Evolutionary conservation across 148 eudicot genomes (phyloP).

Genomic region (Camellia granthamiana): DNA sequence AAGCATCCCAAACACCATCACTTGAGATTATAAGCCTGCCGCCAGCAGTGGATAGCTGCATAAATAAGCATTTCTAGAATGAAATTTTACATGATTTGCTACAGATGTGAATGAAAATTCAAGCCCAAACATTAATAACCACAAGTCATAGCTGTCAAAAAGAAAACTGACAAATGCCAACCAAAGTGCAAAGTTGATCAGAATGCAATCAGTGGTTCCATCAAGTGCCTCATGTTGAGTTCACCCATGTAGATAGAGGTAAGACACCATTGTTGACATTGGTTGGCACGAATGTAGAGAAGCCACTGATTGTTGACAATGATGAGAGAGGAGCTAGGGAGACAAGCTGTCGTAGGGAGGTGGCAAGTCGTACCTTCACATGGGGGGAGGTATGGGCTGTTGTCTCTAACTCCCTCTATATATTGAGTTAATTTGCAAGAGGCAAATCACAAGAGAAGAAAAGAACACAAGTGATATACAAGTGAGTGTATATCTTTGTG

Average conservation of each 20-base stretch:
- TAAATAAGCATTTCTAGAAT: neutral
- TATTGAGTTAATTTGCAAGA: too few relatives aligned
- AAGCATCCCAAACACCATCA: constrained; percentile 99
- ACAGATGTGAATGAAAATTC: neutral
- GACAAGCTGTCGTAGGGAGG: too few relatives aligned
- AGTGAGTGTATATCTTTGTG: too few relatives aligned
- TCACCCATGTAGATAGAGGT: neutral
- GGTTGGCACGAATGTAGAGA: too few relatives aligned
- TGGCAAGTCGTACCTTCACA: too few relatives aligned
- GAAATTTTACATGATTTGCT: neutral
- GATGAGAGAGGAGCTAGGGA: too few relatives aligned
- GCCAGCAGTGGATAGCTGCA: constrained; percentile 84
- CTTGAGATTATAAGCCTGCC: constrained; percentile 85
- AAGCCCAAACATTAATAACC: neutral
- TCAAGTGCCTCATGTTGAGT: neutral
- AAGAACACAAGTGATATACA: too few relatives aligned
- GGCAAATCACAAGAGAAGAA: too few relatives aligned
- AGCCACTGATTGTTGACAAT: too few relatives aligned
- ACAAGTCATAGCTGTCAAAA: neutral
- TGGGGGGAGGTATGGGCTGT: too few relatives aligned
- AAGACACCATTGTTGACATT: too few relatives aligned
- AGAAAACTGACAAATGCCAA: neutral
- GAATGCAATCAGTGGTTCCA: neutral
- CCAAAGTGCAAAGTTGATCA: neutral
- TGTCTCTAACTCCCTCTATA: too few relatives aligned